Percentiles rank a stretch among this genome's conserved stretches.
These are phyloP conservation scores for Penicillium vulpinum DNA, from an alignment of 2,329 filamentous ascomycete genomes.

Conservation along the genomic window DNA sequence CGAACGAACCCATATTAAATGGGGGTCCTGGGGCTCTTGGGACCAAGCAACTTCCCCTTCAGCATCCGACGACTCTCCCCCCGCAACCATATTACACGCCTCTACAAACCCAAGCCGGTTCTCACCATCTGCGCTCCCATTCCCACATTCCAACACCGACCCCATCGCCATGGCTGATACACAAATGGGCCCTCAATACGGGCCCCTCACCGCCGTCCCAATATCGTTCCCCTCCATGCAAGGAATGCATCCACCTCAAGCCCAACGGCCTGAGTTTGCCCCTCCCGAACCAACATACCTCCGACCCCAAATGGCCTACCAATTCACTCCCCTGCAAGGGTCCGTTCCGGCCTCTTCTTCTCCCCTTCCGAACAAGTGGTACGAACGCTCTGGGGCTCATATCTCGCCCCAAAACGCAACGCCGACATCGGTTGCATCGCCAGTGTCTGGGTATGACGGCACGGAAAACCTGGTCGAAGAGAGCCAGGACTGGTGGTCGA, in stretches of 20 bases:
- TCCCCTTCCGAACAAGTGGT: slow-evolving; percentile 35
- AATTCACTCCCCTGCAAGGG: slow-evolving; percentile 12
- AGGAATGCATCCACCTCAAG: slow-evolving; percentile 19
- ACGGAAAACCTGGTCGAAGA: slow-evolving; percentile 63
- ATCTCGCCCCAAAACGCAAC: slow-evolving; percentile 18
- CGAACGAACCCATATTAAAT: slow-evolving; percentile 75
- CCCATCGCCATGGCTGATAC: slow-evolving; percentile 12
- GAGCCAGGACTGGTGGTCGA: slow-evolving; percentile 64
- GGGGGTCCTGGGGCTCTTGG: slow-evolving; percentile 64
- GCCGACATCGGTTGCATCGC: slow-evolving; percentile 32
- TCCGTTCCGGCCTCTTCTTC: slow-evolving; percentile 15
- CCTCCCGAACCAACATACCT: slow-evolving; percentile 38
- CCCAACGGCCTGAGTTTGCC: slow-evolving; percentile 22
- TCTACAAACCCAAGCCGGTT: slow-evolving; percentile 20
- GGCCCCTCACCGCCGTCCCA: slow-evolving; percentile 9
- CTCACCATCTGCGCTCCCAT: slow-evolving; percentile 12
- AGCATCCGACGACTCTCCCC: slow-evolving; percentile 28
- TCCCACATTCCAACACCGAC: slow-evolving; percentile 7
- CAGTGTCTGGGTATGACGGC: slow-evolving; percentile 58
- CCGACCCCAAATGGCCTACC: slow-evolving; percentile 25
- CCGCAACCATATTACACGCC: slow-evolving; percentile 16
- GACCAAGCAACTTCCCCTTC: slow-evolving; percentile 40
- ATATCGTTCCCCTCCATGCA: slow-evolving; percentile 23
- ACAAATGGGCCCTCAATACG: slow-evolving; percentile 19
- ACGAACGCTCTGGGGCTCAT: slow-evolving; percentile 14